Evolutionary conservation across 2,329 filamentous ascomycete genomes (phyloP), one percentile per base, ranked within the genome.

Genomic region (Penicillium brevicompactum): DNA sequence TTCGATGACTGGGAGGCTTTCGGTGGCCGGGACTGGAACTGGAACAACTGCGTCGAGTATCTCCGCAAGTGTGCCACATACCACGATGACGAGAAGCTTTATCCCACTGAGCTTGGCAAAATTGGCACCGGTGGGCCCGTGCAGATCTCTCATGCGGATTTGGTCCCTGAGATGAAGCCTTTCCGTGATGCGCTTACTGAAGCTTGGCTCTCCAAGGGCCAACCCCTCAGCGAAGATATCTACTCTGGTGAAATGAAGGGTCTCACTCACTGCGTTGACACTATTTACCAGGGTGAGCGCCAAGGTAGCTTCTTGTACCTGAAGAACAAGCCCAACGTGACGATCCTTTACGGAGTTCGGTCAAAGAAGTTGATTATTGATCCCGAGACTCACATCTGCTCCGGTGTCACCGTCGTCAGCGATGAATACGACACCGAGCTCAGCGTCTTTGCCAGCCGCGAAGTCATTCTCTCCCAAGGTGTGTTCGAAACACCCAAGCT

Each of bases 61-160:
- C 71, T 85, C 14, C 73, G 76, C 62, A 84, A 84, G 74, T 73
- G 74, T 10, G 80, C 76, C 0, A 83, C 76, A n/a, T 86, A 84
- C 65, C 80, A 84, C 57, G 82, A 86, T 49, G 81, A 85, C 53
- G 66, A 68, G 2, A 69, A 72, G 4, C 63, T 79, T 2, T 83
- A 80, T 58, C 63, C 71, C 0, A 14, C 49, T 8, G 72, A 79
- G 6, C 69, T 85, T 2, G 64, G 73, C 31, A 80, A 84, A 58
- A 78, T 85, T 53, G 81, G 83, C 6, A 57, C 59, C 2, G 71
- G 73, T 27, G 83, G 84, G 0, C 83, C 82, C 1, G 67, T 86
- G 6, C 75, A 78, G 13, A 76, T 86, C 37, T 72, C 80, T 0
- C 82, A 84, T 58, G 74, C 82, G 1, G 77, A 82, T 9, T 72